These are phyloP conservation scores for Candida caryicola DNA, from an alignment of 805 yeast species.

Conservation along the genomic window DNA sequence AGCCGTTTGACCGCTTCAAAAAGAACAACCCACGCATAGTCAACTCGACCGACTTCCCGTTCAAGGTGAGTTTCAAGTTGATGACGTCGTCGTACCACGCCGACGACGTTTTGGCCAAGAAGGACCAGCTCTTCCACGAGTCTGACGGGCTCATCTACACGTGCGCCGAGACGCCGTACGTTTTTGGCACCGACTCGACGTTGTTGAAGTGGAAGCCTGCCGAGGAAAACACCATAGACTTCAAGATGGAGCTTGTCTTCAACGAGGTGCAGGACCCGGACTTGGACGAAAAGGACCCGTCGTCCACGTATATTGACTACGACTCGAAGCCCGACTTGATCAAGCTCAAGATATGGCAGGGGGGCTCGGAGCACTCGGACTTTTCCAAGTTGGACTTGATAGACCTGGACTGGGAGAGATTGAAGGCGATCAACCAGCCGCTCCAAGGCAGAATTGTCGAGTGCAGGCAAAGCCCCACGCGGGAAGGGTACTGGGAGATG, in stretches of 20 bases:
- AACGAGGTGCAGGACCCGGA: conserved; percentile 59
- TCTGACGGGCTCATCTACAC: conserved; percentile 95
- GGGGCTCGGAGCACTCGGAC: conserved; percentile 56
- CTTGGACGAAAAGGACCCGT: conserved; percentile 62
- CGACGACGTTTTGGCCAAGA: conserved; percentile 66
- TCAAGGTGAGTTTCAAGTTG: conserved; percentile 79
- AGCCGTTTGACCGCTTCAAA: conserved; percentile 76
- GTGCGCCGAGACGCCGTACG: conserved; percentile 82
- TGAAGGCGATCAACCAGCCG: conserved; percentile 72
- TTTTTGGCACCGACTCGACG: conserved; percentile 83
- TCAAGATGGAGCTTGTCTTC: conserved; percentile 64
- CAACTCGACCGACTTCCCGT: conserved; percentile 63
- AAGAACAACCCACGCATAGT: conserved; percentile 69
- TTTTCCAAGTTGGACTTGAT: conserved; percentile 62
- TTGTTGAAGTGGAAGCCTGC: conserved; percentile 97
- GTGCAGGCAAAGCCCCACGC: conserved; percentile 61
- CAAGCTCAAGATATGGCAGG: conserved; percentile 75
- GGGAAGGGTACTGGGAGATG: conserved; percentile 70
- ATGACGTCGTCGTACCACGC: conserved; percentile 85
- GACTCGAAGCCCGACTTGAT: conserved; percentile 69
- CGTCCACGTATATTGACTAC: conserved; percentile 72
- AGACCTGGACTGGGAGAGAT: conserved; percentile 76
- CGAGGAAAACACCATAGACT: conserved; percentile 91
- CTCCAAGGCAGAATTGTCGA: conserved; percentile 88
- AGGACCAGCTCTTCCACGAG: conserved; percentile 75